Conservation (phyloP, 768 basidiomycete genomes). For the Floccularia luteovirens region DNA sequence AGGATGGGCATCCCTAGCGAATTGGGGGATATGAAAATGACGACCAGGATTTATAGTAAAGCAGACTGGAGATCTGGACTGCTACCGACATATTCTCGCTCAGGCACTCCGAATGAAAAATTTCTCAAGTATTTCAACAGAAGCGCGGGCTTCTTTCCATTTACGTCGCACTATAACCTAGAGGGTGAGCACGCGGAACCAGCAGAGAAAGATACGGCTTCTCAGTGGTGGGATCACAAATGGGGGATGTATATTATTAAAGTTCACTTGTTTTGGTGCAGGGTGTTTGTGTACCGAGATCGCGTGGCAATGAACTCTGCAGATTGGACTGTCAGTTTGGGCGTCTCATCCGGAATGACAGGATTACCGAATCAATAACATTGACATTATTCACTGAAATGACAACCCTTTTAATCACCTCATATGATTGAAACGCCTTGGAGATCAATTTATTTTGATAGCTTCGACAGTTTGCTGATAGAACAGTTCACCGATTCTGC, state of each 20-base stretch:
- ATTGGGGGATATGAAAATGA: neutral
- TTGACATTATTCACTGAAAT: too few species aligned
- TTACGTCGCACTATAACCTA: slow-evolving; percentile 14
- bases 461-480: too few species aligned
- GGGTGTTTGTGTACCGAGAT: slow-evolving; percentile 10
- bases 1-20: slow-evolving; percentile 23
- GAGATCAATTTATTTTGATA: too few species aligned
- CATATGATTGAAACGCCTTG: too few species aligned
- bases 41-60: neutral
- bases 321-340: slow-evolving; percentile 7
- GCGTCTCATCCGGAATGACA: slow-evolving; percentile 7
- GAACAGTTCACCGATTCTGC: too few species aligned
- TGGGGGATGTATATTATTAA: slow-evolving; percentile 9
- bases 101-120: neutral
- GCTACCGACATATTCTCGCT: neutral
- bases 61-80: neutral
- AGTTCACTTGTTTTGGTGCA: slow-evolving; percentile 5
- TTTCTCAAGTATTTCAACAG: slow-evolving; percentile 3
- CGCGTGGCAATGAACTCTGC: slow-evolving; percentile 6
- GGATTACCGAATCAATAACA: neutral
- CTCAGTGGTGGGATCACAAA: slow-evolving; percentile 9
- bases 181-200: slow-evolving; percentile 3
- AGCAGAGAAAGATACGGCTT: neutral
- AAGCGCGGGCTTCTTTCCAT: slow-evolving; percentile 11
- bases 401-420: too few species aligned